These are phyloP conservation scores for Homolaphlyctis polyrhiza DNA, from an alignment of 371 early-diverging fungal species.

Conservation along the genomic window DNA sequence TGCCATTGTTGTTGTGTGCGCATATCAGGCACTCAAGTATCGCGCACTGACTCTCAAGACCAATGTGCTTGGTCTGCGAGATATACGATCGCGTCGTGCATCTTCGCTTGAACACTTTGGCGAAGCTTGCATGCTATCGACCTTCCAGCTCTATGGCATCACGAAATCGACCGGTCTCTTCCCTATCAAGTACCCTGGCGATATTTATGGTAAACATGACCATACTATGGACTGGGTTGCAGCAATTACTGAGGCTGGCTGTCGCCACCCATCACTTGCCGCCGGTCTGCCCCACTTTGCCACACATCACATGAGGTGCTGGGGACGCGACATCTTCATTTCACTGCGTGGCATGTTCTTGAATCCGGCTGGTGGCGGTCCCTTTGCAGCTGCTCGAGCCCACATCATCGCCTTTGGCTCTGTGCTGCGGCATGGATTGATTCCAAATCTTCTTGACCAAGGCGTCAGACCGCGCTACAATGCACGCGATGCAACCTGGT, in stretches of 20 bases:
- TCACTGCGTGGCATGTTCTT: slow-evolving; percentile 80
- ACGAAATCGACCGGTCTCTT: slow-evolving; percentile 75
- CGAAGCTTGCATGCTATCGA: slow-evolving; percentile 65
- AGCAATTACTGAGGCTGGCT: slow-evolving; percentile 4
- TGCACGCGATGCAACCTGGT: slow-evolving; percentile 96
- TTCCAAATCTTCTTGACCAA: slow-evolving; percentile 91
- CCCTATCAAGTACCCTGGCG: slow-evolving; percentile 46
- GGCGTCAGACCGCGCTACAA: slow-evolving; percentile 83
- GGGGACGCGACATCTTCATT: slow-evolving; percentile 97
- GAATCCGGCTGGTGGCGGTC: slow-evolving; percentile 76
- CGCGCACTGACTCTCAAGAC: slow-evolving; percentile 37
- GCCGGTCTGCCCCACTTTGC: slow-evolving; percentile 97
- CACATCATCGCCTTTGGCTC: slow-evolving; percentile 90
- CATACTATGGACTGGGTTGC: not conserved
- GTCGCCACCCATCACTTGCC: slow-evolving; percentile 60
- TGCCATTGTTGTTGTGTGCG: slow-evolving; percentile 68
- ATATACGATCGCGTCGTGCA: not conserved
- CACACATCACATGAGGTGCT: slow-evolving; percentile 87
- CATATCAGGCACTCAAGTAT: slow-evolving; percentile 63
- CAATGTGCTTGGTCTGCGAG: slow-evolving; percentile 9
- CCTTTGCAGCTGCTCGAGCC: slow-evolving; percentile 69
- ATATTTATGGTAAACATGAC: not conserved
- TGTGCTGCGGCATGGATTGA: slow-evolving; percentile 83
- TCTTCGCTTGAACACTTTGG: slow-evolving; percentile 51
- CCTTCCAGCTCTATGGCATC: slow-evolving; percentile 75